Evolutionary conservation across 331 rosid genomes (phyloP).

Genomic region (Rhamnella rubrinervis): DNA sequence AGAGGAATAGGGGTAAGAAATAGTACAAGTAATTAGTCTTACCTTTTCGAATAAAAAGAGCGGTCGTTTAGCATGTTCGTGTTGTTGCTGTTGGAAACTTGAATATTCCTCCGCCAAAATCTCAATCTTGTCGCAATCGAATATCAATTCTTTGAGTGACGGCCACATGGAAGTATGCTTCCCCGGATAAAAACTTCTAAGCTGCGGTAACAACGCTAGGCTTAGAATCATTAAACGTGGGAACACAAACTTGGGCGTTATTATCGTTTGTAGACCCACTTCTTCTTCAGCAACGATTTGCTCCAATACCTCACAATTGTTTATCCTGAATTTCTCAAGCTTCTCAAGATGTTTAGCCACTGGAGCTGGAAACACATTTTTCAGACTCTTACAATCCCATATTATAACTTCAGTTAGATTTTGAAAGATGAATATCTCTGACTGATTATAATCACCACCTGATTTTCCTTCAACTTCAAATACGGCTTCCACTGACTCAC

Average conservation of each 20-base stretch:
- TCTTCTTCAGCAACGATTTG: background rate
- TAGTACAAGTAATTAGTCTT: no score
- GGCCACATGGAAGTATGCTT: background rate
- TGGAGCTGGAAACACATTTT: background rate
- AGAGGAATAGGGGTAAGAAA: no score
- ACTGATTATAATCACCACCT: background rate
- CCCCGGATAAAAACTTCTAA: background rate
- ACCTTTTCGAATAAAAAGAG: no score
- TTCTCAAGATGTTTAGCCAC: background rate
- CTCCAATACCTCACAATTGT: background rate
- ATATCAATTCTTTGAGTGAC: background rate
- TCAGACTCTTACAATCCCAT: background rate
- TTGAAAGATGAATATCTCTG: background rate
- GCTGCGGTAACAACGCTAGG: no score
- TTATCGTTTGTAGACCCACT: no score
- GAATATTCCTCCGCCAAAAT: no score
- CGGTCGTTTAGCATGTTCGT: no score
- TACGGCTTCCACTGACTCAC: slow-evolving; percentile 1
- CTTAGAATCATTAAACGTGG: background rate
- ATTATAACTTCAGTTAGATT: background rate
- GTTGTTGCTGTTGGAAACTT: no score
- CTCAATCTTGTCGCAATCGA: no score
- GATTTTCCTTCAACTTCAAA: background rate
- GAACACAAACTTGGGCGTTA: background rate
- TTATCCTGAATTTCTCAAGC: background rate